phyloP scores from a whole-genome alignment of 805 yeast genomes.

The Ogataea minuta region DNA sequence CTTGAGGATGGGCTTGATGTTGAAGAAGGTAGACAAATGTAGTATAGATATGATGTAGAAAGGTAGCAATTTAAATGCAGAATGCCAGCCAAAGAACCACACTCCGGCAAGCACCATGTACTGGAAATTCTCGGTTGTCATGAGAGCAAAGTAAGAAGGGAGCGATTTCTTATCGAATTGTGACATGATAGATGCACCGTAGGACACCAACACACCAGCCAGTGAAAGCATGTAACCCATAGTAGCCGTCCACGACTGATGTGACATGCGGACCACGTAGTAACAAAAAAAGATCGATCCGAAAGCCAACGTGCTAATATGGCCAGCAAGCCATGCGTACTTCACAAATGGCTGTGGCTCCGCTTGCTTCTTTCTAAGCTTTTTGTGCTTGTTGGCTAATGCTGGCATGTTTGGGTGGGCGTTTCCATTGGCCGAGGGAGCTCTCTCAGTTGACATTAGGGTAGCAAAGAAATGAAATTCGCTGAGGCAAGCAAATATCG shows the following conservation, averaged over 20 bases:
- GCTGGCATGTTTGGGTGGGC: slow-evolving; percentile 5
- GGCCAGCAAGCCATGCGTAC: slow-evolving; percentile 58
- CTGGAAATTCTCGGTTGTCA: slow-evolving; percentile 78
- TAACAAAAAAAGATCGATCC: slow-evolving; percentile 38
- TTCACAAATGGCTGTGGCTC: slow-evolving; percentile 41
- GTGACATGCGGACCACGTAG: slow-evolving; percentile 35
- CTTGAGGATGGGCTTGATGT: slow-evolving; percentile 41
- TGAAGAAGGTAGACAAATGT: slow-evolving; percentile 47
- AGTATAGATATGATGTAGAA: slow-evolving; percentile 53
- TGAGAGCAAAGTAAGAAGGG: slow-evolving; percentile 62
- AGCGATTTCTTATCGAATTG: slow-evolving; percentile 54
- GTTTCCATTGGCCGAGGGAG: slow-evolving; percentile 7
- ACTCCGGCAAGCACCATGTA: slow-evolving; percentile 50
- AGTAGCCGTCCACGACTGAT: slow-evolving; percentile 45
- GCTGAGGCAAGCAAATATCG: slow-evolving; percentile 1
- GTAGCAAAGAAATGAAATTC: slow-evolving; percentile 4
- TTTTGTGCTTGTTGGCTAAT: slow-evolving; percentile 27
- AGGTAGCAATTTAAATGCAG: slow-evolving; percentile 65
- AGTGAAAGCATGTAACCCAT: slow-evolving; percentile 54
- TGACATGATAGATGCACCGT: slow-evolving; percentile 52
- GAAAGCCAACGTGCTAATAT: slow-evolving; percentile 42
- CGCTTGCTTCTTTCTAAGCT: slow-evolving; percentile 35
- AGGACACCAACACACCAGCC: slow-evolving; percentile 53
- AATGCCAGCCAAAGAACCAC: slow-evolving; percentile 65
- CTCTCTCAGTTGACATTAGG: slow-evolving; percentile 5